phyloP scores from a whole-genome alignment of 176 grass and related monocot species.

The Lolium perenne region DNA sequence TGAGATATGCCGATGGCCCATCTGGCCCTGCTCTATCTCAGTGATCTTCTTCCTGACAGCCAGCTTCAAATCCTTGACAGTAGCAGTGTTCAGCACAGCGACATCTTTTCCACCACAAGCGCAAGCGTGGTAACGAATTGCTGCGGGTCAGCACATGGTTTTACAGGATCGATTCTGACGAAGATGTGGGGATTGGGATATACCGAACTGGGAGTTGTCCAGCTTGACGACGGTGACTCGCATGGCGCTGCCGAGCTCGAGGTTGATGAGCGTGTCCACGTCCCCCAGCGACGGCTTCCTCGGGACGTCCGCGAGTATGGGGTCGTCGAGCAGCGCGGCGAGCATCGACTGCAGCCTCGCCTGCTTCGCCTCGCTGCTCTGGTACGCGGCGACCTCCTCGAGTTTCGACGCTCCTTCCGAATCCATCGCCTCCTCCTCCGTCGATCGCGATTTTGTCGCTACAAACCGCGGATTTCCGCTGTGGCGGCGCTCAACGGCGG shows the following conservation, averaged over 20 bases:
- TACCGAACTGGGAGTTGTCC: conserved; percentile 78
- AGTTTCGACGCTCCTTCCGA: conserved; percentile 7
- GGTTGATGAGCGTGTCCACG: conserved; percentile 83
- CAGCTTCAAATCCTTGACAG: conserved; percentile 83
- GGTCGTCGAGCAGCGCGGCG: conserved; percentile 77
- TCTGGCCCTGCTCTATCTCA: conserved; percentile 73
- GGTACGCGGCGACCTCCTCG: conserved; percentile 62
- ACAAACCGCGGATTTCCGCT: background rate
- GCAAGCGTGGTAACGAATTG: background rate
- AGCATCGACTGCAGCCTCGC: conserved; percentile 77
- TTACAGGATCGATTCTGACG: background rate
- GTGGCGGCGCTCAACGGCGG: background rate
- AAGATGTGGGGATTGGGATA: background rate
- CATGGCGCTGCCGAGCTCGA: conserved; percentile 90
- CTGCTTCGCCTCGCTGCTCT: conserved; percentile 72
- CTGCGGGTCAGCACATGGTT: background rate
- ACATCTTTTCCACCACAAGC: conserved; percentile 55
- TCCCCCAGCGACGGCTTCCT: conserved; percentile 69
- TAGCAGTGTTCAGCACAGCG: conserved; percentile 65
- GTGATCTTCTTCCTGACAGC: conserved; percentile 84
- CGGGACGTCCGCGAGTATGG: conserved; percentile 66
- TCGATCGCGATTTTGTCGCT: background rate
- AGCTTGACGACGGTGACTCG: conserved; percentile 67
- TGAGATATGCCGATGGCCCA: conserved; percentile 93
- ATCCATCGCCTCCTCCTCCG: conserved; percentile 40